Evolutionary conservation across 23 red algal species (phyloP), one percentile per base, ranked within the genome.

Genomic region (Gracilaria caudata): DNA sequence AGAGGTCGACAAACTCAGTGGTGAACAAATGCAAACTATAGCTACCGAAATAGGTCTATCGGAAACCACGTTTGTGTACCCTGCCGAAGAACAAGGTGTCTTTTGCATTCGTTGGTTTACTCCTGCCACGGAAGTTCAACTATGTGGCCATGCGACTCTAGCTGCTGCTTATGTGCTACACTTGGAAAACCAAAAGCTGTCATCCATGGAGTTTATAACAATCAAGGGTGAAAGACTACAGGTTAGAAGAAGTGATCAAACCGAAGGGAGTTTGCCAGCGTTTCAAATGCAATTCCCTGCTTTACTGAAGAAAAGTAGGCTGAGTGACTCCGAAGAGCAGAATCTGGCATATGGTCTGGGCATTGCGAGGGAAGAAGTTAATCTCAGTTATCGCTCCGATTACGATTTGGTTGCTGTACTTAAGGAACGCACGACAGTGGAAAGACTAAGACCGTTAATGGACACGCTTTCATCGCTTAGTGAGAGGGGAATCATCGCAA

Each of bases 81-180:
- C 72, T 3, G 24, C 86, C 40, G 13, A 49, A 26, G 60, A 24
- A 34, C 36, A 24, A 8, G 54, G 40, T 37, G 40, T 23, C 6
- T 80, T 47, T 34, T 35, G 28, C 41, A 71, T 92, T n/a, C 78
- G 88, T 10, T 92, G 88, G 88, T 92, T 92, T 51, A 92, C 88
- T 1, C 88, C 88, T 29, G 21, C 60, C 4, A 16, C 34, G 11
- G 88, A 92, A 49, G 88, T 92, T 68, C 14, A 61, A 24, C 51
- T 92, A 8, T 92, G 88, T 75, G 88, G 88, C 23, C 88, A 92
- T 80, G 88, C 88, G 21, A 92, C 88, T 32, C 64, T 92, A 7
- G 88, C 88, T 54, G 77, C 88, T 30, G 88, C 88, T 1, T 73
- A 57, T 51, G 88, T 63, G 8, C 7, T 80, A 32, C 51, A 63